A percentile compares a stretch with the other conserved stretches of the same genome.
Conservation (phyloP, 495 filamentous ascomycete species). For the Talaromyces wortmannii region DNA sequence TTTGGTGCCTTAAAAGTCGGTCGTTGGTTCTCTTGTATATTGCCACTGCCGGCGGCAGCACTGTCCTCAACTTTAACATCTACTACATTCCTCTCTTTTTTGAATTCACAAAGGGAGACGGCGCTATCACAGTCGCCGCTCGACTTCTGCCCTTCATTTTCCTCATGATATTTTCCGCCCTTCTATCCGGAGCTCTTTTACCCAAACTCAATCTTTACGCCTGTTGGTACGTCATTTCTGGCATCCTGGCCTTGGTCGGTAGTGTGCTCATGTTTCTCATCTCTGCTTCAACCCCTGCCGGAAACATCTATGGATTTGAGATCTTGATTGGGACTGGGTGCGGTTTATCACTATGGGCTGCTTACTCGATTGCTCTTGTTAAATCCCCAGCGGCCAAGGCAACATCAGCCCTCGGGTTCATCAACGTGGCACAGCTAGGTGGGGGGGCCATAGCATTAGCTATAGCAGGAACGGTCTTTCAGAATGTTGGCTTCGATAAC, state of each 20-base stretch:
- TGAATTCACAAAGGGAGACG: conserved; percentile 47
- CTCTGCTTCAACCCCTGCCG: conserved; percentile 22
- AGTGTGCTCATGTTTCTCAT: conserved; percentile 43
- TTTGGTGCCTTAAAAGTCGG: conserved; percentile 26
- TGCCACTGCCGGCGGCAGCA: conserved; percentile 49
- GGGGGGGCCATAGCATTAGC: conserved; percentile 41
- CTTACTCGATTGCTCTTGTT: conserved; percentile 42
- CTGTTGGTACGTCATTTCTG: conserved; percentile 49
- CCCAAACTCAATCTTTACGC: conserved; percentile 46
- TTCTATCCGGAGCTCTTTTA: conserved; percentile 46
- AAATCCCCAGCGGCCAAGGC: conserved; percentile 22
- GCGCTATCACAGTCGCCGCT: conserved; percentile 42
- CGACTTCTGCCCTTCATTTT: conserved; percentile 53
- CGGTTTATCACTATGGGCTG: conserved; percentile 36
- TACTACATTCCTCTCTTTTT: conserved; percentile 45
- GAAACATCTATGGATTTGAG: conserved; percentile 44
- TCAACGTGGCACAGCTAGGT: conserved; percentile 40
- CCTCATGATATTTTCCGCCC: conserved; percentile 35
- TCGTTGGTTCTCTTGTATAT: conserved; percentile 26
- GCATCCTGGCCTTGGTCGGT: conserved; percentile 41
- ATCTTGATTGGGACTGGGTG: conserved; percentile 43
- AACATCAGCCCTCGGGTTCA: conserved; percentile 33
- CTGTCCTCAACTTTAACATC: neutral
- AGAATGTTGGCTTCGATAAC: neutral
- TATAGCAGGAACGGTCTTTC: conserved; percentile 44